phyloP scores from a whole-genome alignment of 495 filamentous ascomycete genomes.

The Pseudotulostoma volvatum region DNA sequence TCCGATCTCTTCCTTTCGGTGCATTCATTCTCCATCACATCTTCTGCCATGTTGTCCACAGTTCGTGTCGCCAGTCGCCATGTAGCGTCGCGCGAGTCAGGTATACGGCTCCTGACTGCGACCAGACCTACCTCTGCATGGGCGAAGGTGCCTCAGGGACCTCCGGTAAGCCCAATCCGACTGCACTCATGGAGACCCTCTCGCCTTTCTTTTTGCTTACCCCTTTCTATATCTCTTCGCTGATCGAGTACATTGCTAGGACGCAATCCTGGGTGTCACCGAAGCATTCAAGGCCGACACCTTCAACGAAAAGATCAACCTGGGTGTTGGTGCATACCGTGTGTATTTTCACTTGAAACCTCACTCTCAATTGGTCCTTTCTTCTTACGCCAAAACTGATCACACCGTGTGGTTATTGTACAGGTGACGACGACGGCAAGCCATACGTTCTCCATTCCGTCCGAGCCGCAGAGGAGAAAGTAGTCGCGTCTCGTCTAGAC shows the following conservation, averaged over 20 bases:
- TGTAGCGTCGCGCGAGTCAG: slow-evolving; percentile 31
- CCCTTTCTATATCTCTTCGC: slow-evolving; percentile 5
- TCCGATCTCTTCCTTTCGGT: too few species aligned
- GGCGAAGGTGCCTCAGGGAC: slow-evolving; percentile 80
- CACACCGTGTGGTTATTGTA: slow-evolving; percentile 1
- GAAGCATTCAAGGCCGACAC: slow-evolving; percentile 97
- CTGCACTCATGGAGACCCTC: too few species aligned
- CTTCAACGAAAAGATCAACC: slow-evolving; percentile 89
- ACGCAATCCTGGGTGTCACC: slow-evolving; percentile 92
- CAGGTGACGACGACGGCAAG: slow-evolving; percentile 86
- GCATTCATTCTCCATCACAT: too few species aligned
- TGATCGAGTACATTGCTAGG: slow-evolving; percentile 20
- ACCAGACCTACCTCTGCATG: slow-evolving; percentile 66
- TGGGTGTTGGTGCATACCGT: slow-evolving; percentile 53
- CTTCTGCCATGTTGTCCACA: slow-evolving; percentile 39
- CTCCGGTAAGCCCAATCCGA: slow-evolving; percentile 54
- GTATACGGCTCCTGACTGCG: slow-evolving; percentile 28
- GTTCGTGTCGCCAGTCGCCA: slow-evolving; percentile 39
- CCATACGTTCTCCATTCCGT: slow-evolving; percentile 95
- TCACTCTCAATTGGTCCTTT: background rate
- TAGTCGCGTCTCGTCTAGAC: slow-evolving; percentile 60
- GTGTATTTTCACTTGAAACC: slow-evolving; percentile 7
- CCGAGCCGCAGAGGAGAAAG: slow-evolving; percentile 69
- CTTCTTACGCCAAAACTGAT: too few species aligned
- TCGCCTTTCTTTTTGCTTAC: slow-evolving; percentile 5